Base-by-base conservation (phyloP, 2,329 filamentous ascomycete genomes). In the Verticillium klebahnii region DNA sequence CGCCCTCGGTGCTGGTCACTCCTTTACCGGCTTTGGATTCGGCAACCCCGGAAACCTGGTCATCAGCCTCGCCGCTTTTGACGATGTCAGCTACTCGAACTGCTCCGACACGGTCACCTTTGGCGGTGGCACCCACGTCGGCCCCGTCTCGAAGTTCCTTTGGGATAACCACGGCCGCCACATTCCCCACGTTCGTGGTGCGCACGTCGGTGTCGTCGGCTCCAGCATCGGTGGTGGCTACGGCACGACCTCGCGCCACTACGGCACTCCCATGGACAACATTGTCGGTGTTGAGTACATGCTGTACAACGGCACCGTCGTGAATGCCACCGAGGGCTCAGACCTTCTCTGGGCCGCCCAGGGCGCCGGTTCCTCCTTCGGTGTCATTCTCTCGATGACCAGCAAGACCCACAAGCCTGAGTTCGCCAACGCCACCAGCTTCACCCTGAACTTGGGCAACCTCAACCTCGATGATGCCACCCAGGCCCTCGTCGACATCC, bases 291-390 rank as follows among this genome's bases (percentile, higher is more conserved):
- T 62, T 34, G 60, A 64, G 60, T 65, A 62, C 62, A 65, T 65
- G 64, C 64, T 65, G 58, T 64, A 65, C 60, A 65, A 65, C 62
- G 64, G 64, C 56, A 65, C 64, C 56, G 36, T 65, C 52, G 60
- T 65, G 50, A 62, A 62, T 37, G 62, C 60, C 45, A 57, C 29
- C 34, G 56, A 56, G 58, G 62, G 58, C 52, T 64, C 62, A 11
- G 64, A 65, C 54, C 64, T 65, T 25, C 63, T 65, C 54, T 65
- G 64, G 64, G 64, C 64, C 23, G 64, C 64, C 15, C 62, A 65
- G 62, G 64, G 64, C n/a, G 64, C 64, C 40, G 64, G 62, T 14
- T 56, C 64, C 45, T 64, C 62, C 9, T 65, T 59, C 45, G 64
- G 64, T 8, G 57, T 65, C 54, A 36, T 65, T 12, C 62, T 65